phyloP scores from a whole-genome alignment of 306 rosid genomes.

The Prinsepia uniflora region DNA sequence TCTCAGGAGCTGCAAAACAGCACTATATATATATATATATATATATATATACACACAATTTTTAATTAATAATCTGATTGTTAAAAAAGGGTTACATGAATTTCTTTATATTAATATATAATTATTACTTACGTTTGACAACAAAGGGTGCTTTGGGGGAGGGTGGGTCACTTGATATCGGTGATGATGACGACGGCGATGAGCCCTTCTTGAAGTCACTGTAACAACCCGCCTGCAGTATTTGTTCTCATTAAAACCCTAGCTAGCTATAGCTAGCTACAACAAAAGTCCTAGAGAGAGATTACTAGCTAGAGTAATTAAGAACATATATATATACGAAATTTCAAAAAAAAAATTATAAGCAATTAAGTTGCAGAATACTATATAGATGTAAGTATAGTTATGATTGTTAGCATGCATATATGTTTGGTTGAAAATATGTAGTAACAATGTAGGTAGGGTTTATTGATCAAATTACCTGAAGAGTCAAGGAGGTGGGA shows the following conservation, averaged over 20 bases:
- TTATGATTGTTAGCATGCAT: too few species aligned
- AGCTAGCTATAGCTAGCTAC: not conserved
- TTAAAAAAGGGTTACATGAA: not conserved
- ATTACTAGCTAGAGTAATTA: not conserved
- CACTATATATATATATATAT: not conserved
- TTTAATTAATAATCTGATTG: not conserved
- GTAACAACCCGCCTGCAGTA: slow-evolving; percentile 54
- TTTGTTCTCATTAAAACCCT: not conserved
- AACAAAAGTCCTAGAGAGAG: too few species aligned
- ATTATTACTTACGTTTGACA: slow-evolving; percentile 60
- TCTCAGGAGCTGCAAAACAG: slow-evolving; percentile 83
- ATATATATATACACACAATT: not conserved
- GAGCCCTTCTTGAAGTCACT: slow-evolving; percentile 53
- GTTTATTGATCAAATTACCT: slow-evolving; percentile 36
- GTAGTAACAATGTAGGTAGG: too few species aligned
- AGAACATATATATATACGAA: too few species aligned
- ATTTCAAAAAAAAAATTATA: too few species aligned
- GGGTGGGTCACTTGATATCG: slow-evolving; percentile 57
- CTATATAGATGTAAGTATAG: too few species aligned
- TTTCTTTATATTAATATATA: too few species aligned
- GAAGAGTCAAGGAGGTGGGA: slow-evolving; percentile 48
- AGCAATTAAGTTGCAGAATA: too few species aligned
- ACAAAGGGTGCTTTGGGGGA: slow-evolving; percentile 89
- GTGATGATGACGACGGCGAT: slow-evolving; percentile 54
- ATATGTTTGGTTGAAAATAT: too few species aligned